phyloP scores from a whole-genome alignment of 345 rosid species.

The Cochlearia excelsa region DNA sequence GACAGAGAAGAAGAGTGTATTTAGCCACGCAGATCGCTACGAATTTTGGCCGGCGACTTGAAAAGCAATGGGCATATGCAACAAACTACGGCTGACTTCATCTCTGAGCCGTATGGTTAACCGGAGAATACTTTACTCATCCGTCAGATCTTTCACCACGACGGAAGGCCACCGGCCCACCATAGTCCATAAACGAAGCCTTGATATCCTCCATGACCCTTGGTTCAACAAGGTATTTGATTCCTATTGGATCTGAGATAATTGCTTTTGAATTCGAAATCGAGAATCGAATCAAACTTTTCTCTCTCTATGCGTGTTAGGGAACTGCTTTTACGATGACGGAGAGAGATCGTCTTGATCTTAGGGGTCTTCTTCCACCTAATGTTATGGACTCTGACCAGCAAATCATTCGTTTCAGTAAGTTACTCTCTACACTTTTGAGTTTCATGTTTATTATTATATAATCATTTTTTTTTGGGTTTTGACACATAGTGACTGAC shows the following conservation, averaged over 20 bases:
- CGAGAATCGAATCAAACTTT: conserved; percentile 2
- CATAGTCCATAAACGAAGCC: conserved; percentile 92
- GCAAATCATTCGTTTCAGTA: conserved; percentile 90
- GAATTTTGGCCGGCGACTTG: background rate
- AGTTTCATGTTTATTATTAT: background rate
- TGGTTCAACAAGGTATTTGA: conserved; percentile 90
- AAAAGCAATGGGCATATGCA: conserved; percentile 20
- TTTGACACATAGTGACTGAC: conserved; percentile 60
- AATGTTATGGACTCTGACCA: conserved; percentile 78
- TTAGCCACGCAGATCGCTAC: conserved; percentile 17
- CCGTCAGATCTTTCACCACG: conserved; percentile 66
- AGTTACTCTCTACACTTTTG: conserved; percentile 26
- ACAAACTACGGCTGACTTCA: conserved; percentile 31
- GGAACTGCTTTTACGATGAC: conserved; percentile 97
- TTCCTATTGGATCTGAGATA: conserved; percentile 11
- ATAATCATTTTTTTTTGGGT: background rate
- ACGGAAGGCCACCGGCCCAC: conserved; percentile 85
- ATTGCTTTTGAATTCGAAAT: background rate
- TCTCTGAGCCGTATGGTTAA: conserved; percentile 48
- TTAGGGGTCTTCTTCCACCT: conserved; percentile 96
- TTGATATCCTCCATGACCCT: conserved; percentile 95
- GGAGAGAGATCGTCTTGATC: conserved; percentile 92
- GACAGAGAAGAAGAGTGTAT: background rate
- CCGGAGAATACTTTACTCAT: conserved; percentile 31
- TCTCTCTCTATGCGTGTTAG: conserved; percentile 31